phyloP scores from a whole-genome alignment of 208 protist genomes.

The Acanthamoeba castellanii region DNA sequence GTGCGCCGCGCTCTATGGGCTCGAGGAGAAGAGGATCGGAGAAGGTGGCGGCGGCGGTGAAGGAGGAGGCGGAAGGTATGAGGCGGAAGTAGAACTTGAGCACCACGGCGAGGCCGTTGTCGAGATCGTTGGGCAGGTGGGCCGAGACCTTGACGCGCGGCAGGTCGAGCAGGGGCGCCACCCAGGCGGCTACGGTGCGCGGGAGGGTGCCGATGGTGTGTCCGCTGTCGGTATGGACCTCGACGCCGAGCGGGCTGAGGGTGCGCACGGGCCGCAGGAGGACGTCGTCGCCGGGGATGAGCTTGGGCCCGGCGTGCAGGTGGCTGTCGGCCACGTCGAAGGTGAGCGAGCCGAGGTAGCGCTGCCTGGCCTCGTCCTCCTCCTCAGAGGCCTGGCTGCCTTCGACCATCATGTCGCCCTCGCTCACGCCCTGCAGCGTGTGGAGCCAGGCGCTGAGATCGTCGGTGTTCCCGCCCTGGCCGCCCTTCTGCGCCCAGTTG shows the following conservation, averaged over 20 bases:
- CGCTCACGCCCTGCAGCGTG: background rate
- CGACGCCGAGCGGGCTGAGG: conserved; percentile 7
- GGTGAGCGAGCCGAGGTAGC: conserved; percentile 45
- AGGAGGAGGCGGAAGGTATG: background rate
- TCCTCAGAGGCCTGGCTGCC: background rate
- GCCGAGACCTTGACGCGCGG: conserved; percentile 35
- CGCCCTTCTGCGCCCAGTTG: conserved; percentile 48
- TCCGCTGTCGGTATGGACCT: background rate
- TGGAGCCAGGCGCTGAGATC: conserved; percentile 13
- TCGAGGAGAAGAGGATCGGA: background rate
- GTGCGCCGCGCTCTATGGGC: background rate
- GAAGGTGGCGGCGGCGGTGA: background rate
- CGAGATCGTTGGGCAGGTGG: conserved; percentile 63
- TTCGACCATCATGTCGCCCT: conserved; percentile 45
- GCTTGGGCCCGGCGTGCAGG: background rate
- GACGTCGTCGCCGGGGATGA: conserved; percentile 57
- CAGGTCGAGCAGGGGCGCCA: conserved; percentile 32
- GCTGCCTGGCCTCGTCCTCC: background rate
- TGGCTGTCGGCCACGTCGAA: conserved; percentile 61
- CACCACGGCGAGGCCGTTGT: conserved; percentile 47
- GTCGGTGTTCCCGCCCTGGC: background rate
- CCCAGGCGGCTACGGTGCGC: conserved; percentile 1
- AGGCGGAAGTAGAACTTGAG: conserved; percentile 60
- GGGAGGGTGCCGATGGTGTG: conserved; percentile 27
- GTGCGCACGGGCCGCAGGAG: background rate